Percentiles rank a stretch among this genome's conserved stretches.
phyloP scores from a whole-genome alignment of 495 filamentous ascomycete species.

The Neurospora sp. region DNA sequence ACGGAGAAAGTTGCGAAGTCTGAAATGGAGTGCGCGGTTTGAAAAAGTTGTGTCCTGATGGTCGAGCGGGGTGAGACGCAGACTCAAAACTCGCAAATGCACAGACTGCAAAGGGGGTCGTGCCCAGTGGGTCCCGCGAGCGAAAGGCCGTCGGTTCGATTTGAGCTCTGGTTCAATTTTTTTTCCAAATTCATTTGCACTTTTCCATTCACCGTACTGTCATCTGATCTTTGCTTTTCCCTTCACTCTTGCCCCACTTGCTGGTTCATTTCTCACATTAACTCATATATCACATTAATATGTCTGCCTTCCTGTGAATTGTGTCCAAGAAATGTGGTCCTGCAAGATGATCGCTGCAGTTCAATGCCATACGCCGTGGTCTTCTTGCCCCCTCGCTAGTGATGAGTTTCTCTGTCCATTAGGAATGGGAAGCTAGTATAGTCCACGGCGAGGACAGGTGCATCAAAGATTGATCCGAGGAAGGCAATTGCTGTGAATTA shows the following conservation, averaged over 20 bases:
- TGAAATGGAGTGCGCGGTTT: not conserved
- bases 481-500: not conserved
- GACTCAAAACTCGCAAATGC: not conserved
- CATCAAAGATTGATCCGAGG: not conserved
- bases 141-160: not conserved
- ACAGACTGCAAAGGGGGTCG: not conserved
- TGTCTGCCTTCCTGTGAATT: not conserved
- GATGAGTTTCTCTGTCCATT: not conserved
- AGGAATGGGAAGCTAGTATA: not conserved
- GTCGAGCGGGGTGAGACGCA: conserved; percentile 19
- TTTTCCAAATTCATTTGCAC: not conserved
- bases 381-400: not conserved
- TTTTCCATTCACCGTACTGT: not conserved
- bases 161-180: not conserved
- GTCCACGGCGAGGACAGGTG: not conserved
- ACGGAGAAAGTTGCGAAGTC: conserved; percentile 5
- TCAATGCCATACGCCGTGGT: not conserved
- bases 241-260: not conserved
- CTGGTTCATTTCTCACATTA: too few relatives aligned
- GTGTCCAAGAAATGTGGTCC: not conserved
- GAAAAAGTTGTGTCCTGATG: conserved; percentile 6
- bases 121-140: not conserved
- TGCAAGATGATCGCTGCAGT: not conserved
- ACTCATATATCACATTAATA: too few relatives aligned
- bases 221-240: not conserved